Percentiles rank a stretch among this genome's conserved stretches.
Conservation (phyloP, 768 basidiomycete species). For the Hericium erinaceus region DNA sequence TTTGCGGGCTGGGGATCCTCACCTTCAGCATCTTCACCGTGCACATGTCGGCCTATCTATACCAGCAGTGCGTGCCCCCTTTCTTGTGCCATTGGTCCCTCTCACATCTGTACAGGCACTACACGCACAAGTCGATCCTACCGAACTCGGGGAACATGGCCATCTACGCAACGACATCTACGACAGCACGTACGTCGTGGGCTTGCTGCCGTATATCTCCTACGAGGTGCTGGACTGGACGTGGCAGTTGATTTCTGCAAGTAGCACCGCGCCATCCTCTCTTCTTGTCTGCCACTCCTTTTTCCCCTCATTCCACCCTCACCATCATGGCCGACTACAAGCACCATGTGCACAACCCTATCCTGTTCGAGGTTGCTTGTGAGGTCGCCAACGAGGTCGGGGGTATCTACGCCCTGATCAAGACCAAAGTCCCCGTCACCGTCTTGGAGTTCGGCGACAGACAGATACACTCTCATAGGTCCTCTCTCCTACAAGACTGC, state of each 20-base stretch:
- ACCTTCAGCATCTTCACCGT: too few species aligned
- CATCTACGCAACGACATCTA: too few species aligned
- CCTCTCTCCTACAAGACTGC: constrained; percentile 98
- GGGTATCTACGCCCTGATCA: constrained; percentile 99
- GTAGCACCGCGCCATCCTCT: not conserved
- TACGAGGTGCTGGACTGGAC: not conserved
- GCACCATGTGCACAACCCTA: constrained; percentile 69
- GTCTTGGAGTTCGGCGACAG: constrained; percentile 92
- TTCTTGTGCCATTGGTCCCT: too few species aligned
- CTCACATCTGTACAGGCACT: too few species aligned
- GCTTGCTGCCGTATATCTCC: too few species aligned
- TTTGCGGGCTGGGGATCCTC: too few species aligned
- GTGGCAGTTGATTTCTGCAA: not conserved
- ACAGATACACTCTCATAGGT: constrained; percentile 88
- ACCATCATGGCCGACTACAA: constrained; percentile 27
- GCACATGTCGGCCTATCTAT: too few species aligned
- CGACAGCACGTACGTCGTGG: too few species aligned
- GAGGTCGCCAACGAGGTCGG: constrained; percentile 99
- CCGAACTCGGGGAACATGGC: too few species aligned
- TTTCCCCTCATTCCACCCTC: not conserved
- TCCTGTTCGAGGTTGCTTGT: constrained; percentile 96
- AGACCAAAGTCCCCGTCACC: constrained; percentile 98
- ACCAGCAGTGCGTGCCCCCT: too few species aligned
- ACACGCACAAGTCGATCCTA: too few species aligned
- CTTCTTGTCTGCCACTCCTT: not conserved